Evolutionary conservation across 768 basidiomycete genomes (phyloP).

Genomic region (Mycena galericulata): DNA sequence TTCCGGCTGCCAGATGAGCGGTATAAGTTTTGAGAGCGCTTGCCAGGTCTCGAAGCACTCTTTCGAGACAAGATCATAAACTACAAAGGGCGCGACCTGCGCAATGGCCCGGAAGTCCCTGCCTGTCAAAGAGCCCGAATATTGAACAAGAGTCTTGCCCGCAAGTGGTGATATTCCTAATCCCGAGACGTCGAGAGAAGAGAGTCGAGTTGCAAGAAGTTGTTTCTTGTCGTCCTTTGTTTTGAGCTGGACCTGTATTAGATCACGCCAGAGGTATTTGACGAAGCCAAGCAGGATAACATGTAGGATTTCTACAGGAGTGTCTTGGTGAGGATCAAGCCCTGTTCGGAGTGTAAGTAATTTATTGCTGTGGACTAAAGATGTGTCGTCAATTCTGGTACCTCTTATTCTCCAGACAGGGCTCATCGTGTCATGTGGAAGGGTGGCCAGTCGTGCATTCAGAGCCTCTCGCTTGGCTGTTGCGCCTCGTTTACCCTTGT

Average conservation of each 20-base stretch:
- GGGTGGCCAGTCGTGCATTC: background rate
- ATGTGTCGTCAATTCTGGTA: background rate
- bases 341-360: slow-evolving; percentile 34
- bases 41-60: slow-evolving; percentile 48
- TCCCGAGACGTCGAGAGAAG: slow-evolving; percentile 45
- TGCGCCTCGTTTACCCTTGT: slow-evolving; percentile 30
- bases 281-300: slow-evolving; percentile 49
- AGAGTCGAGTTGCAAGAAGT: slow-evolving; percentile 41
- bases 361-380: background rate
- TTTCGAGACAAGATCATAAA: slow-evolving; percentile 50
- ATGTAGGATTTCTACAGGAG: slow-evolving; percentile 53
- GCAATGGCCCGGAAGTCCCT: slow-evolving; percentile 46
- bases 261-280: slow-evolving; percentile 60
- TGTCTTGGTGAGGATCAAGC: slow-evolving; percentile 49
- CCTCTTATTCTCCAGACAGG: slow-evolving; percentile 37
- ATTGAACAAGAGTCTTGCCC: slow-evolving; percentile 43
- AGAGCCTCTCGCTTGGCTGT: slow-evolving; percentile 26
- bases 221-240: slow-evolving; percentile 40
- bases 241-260: slow-evolving; percentile 38
- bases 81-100: slow-evolving; percentile 51
- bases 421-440: slow-evolving; percentile 6
- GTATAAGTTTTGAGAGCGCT: slow-evolving; percentile 46
- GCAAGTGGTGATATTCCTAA: slow-evolving; percentile 45
- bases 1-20: slow-evolving; percentile 54
- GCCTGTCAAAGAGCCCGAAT: slow-evolving; percentile 52